phyloP scores from a whole-genome alignment of 306 rosid species.

The Begonia loranthoides region DNA sequence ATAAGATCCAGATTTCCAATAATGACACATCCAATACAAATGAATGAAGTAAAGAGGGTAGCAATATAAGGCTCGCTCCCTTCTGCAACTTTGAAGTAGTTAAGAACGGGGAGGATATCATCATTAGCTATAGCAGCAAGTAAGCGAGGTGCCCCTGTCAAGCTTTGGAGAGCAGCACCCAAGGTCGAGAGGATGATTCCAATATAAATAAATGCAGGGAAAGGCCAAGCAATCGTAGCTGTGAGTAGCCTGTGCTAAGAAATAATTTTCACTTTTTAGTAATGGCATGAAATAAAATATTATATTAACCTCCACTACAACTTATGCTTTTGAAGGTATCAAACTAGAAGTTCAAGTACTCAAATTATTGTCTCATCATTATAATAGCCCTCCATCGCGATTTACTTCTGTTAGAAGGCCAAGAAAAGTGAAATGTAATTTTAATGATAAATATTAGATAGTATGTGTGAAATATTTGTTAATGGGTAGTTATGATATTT shows the following conservation, averaged over 20 bases:
- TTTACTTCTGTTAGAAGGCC: too few species aligned
- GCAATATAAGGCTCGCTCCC: constrained; percentile 82
- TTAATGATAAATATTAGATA: too few species aligned
- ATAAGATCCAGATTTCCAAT: constrained; percentile 99
- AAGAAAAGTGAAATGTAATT: too few species aligned
- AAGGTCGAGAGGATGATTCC: constrained; percentile 95
- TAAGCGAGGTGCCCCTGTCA: constrained; percentile 98
- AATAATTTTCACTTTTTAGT: background rate
- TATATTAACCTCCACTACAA: too few species aligned
- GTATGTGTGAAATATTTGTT: too few species aligned
- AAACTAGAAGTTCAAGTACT: too few species aligned
- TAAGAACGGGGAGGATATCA: constrained; percentile 83
- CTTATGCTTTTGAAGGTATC: too few species aligned
- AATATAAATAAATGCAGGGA: constrained; percentile 76
- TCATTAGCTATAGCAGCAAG: constrained; percentile 99
- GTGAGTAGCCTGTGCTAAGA: constrained; percentile 79
- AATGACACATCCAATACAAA: constrained; percentile 82
- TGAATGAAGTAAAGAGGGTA: constrained; percentile 80
- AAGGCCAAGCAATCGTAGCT: constrained; percentile 95
- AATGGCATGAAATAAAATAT: too few species aligned
- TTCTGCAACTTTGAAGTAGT: constrained; percentile 80
- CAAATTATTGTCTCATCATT: too few species aligned
- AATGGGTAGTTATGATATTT: too few species aligned
- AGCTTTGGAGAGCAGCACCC: constrained; percentile 99
- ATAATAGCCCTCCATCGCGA: too few species aligned